Conservation (phyloP, 225 moss, liverwort and hornwort species). For the Straminergon stramineum region DNA sequence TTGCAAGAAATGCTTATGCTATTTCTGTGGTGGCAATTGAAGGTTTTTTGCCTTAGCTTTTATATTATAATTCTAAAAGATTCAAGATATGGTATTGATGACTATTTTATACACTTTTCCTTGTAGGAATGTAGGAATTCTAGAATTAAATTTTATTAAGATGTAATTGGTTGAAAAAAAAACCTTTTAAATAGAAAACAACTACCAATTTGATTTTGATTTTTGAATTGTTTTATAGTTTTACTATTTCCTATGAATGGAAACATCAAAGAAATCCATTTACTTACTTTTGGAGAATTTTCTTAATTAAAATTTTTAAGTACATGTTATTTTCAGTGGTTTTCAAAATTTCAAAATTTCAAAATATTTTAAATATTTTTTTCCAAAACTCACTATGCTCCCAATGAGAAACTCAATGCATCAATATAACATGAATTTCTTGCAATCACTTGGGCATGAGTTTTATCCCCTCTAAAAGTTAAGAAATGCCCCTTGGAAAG, state of each 20-base stretch:
- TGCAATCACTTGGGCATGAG: not conserved
- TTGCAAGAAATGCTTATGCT: not conserved
- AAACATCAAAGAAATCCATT: not conserved
- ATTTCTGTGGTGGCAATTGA: no score
- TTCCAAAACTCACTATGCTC: not conserved
- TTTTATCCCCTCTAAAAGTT: not conserved
- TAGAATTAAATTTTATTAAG: no score
- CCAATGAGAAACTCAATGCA: not conserved
- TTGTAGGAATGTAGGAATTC: no score
- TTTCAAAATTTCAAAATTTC: not conserved
- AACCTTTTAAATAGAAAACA: no score
- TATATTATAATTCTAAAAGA: rapidly evolving
- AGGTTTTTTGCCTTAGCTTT: no score
- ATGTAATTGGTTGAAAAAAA: no score
- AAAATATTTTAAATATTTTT: no score
- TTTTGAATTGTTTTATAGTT: no score
- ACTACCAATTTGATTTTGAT: no score
- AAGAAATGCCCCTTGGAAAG: not conserved
- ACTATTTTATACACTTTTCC: no score
- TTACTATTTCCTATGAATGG: not conserved
- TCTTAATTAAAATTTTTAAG: rapidly evolving
- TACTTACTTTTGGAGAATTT: rapidly evolving
- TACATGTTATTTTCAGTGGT: not conserved
- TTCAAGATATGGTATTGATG: no score
- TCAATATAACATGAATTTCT: not conserved